Evolutionary conservation across 495 filamentous ascomycete genomes (phyloP).

Genomic region (Cetradonia linearis): DNA sequence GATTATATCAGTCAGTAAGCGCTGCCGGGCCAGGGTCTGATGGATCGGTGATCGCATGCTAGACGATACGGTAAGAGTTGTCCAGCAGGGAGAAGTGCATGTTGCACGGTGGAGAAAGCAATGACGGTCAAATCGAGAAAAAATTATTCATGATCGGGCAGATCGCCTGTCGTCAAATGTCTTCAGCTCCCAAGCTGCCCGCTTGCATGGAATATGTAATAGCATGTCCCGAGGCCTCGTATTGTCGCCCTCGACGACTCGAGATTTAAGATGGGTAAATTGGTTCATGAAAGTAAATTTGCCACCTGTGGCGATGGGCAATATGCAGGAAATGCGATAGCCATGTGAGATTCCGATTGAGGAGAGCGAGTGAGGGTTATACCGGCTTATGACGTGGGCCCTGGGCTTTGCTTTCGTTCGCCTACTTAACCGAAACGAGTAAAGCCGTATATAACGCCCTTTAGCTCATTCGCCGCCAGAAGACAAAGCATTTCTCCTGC

Average conservation of each 20-base stretch:
- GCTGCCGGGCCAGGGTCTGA: neutral
- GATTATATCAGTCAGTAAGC: neutral
- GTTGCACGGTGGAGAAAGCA: neutral
- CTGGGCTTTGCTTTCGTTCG: neutral
- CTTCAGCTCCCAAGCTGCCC: neutral
- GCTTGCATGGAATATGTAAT: no score
- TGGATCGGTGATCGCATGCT: conserved; percentile 8
- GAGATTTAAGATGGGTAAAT: neutral
- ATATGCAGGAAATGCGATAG: neutral
- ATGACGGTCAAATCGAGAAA: neutral
- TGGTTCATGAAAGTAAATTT: neutral
- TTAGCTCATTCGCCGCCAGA: conserved; percentile 7
- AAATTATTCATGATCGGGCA: neutral
- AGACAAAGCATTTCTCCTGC: neutral
- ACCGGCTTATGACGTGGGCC: neutral
- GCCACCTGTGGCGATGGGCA: neutral
- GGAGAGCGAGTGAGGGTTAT: neutral
- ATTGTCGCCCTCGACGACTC: neutral
- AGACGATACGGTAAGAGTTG: neutral
- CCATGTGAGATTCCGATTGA: neutral
- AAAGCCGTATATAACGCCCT: conserved; percentile 6
- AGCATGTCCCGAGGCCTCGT: neutral
- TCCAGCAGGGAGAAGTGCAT: conserved; percentile 3
- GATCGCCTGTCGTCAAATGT: no score
- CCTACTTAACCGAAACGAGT: conserved; percentile 2